Conservation (phyloP, 441 rosid genomes). For the Pelargonium citronellum region DNA sequence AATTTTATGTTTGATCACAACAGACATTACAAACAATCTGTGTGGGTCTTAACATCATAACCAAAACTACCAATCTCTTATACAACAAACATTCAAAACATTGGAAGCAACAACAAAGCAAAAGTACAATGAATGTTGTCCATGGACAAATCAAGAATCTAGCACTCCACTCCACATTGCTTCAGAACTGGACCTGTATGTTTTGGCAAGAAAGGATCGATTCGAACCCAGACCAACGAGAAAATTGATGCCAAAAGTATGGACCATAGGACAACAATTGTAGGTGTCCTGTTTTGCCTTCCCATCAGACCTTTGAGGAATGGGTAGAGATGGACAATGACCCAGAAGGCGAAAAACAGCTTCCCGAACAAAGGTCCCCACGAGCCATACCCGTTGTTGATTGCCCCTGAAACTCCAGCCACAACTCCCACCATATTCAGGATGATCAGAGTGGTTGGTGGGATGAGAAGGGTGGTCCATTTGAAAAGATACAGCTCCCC, state of each 20-base stretch:
- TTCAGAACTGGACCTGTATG: slow-evolving; percentile 83
- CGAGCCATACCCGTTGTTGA: slow-evolving; percentile 87
- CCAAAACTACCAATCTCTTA: not conserved
- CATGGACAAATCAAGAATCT: slow-evolving; percentile 52
- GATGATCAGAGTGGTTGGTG: slow-evolving; percentile 87
- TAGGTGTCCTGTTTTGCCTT: slow-evolving; percentile 88
- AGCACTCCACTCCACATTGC: slow-evolving; percentile 90
- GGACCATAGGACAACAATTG: slow-evolving; percentile 89
- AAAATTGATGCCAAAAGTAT: slow-evolving; percentile 84
- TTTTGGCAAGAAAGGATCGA: slow-evolving; percentile 87
- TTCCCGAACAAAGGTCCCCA: slow-evolving; percentile 97
- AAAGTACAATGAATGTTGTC: slow-evolving; percentile 23
- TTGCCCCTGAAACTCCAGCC: slow-evolving; percentile 87
- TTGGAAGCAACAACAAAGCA: slow-evolving; percentile 11
- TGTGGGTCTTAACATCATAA: not conserved
- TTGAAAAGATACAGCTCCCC: slow-evolving; percentile 90
- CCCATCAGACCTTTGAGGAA: slow-evolving; percentile 98
- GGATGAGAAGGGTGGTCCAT: slow-evolving; percentile 97
- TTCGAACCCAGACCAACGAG: slow-evolving; percentile 84
- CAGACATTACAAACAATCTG: not conserved
- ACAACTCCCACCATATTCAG: slow-evolving; percentile 95
- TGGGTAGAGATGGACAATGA: slow-evolving; percentile 89
- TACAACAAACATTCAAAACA: slow-evolving; percentile 8
- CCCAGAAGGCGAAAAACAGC: slow-evolving; percentile 97
- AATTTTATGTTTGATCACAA: not conserved